Base-by-base conservation (phyloP, 495 filamentous ascomycete genomes). In the Daldinia grandis region DNA sequence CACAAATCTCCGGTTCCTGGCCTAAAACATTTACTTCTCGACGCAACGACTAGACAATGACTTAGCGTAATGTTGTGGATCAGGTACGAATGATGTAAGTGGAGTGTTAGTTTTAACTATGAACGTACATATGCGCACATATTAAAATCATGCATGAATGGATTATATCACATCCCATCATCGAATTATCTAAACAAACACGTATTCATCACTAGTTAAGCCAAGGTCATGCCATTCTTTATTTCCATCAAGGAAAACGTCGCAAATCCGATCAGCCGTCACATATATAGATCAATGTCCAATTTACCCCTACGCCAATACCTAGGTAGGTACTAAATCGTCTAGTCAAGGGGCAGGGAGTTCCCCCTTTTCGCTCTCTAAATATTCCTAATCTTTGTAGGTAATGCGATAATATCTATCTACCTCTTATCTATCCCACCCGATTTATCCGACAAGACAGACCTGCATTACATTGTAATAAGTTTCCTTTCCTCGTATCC, bases 141-240 rank as follows among this genome's bases (percentile, higher is more conserved):
- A 40, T 54, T 33, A 0, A 53, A 38, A 38, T 17, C n/a, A 54
- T 30, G 33, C 33, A 15, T 28, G 9, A 12, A 47, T 3, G 8
- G 21, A 33, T 56, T 27, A 64, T 64, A 25, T 64, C 50, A 56
- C 30, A 55, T 47, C 35, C 33, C 49, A 64, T 56, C 24, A 56
- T 56, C 42, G 42, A 47, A 24, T 47, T 19, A 14, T n/a, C 19
- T n/a, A 24, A 21, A 21, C 42, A 10, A 21, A 47, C 17, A 47
- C 19, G 24, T 47, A 19, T 24, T 21, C 19, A 21, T 10, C 42
- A 47, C 42, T 47, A n/a, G n/a, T n/a, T n/a, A 47, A 47, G 19
- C 19, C 19, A 24, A 47, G 19, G 42, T 24, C 9, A 21, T 47
- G 19, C 10, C 9, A 24, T 10, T 12, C 21, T 21, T 47, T 9